Percentiles rank a stretch among this genome's conserved stretches.
Evolutionary conservation across 768 basidiomycete species (phyloP).

Genomic region (Leucocoprinus birnbaumii): DNA sequence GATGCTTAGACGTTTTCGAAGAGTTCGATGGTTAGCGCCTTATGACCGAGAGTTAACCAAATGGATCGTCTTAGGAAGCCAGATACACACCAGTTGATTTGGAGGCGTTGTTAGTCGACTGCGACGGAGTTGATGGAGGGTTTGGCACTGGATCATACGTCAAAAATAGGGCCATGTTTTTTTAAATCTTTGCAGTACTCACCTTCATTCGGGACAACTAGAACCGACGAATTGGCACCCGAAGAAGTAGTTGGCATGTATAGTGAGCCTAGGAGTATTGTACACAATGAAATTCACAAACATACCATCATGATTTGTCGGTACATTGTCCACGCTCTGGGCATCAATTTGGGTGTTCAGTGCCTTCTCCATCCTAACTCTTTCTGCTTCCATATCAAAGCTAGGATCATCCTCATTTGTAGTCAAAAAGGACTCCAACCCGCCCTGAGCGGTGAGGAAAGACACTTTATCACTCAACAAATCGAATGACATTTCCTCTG

Average conservation of each 20-base stretch:
- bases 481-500: conserved; percentile 47
- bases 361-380: conserved; percentile 3
- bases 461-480: conserved; percentile 51
- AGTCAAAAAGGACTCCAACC: conserved; percentile 31
- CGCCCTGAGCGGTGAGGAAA: conserved; percentile 32
- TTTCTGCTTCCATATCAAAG: conserved; percentile 29
- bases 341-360: background rate
- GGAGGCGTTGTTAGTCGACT: background rate
- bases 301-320: background rate
- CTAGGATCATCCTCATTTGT: conserved; percentile 37
- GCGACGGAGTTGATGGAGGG: background rate
- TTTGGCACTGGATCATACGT: background rate
- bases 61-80: background rate
- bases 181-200: background rate
- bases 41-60: background rate
- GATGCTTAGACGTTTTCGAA: conserved; percentile 10
- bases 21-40: background rate
- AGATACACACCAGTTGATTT: background rate
- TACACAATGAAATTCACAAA: background rate
- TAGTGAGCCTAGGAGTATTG: background rate
- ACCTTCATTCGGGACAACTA: conserved; percentile 6
- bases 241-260: conserved; percentile 1
- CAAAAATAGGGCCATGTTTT: background rate
- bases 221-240: conserved; percentile 5
- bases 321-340: background rate